Evolutionary conservation across 495 filamentous ascomycete genomes (phyloP).

Genomic region (Lentithecium fluviatile): DNA sequence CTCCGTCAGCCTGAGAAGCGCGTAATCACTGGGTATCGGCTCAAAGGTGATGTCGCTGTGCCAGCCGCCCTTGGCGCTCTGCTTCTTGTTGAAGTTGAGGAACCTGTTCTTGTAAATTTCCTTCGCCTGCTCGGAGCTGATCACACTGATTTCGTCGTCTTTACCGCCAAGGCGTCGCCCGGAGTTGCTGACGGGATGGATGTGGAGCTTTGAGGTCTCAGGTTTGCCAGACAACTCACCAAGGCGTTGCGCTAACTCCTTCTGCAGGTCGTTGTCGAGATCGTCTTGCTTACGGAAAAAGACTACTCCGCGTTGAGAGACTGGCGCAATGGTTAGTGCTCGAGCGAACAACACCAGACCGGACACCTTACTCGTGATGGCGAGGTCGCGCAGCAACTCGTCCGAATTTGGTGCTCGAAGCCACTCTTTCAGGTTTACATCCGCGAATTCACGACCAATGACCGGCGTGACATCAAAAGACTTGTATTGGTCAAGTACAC

Average conservation of each 20-base stretch:
- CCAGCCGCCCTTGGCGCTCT: conserved; percentile 36
- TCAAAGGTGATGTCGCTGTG: conserved; percentile 45
- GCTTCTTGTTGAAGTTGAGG: conserved; percentile 31
- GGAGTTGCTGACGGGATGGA: conserved; percentile 68
- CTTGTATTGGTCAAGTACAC: conserved; percentile 57
- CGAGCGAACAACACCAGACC: conserved; percentile 20
- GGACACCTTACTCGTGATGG: conserved; percentile 60
- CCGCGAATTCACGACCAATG: conserved; percentile 65
- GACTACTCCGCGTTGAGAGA: conserved; percentile 77
- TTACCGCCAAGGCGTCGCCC: conserved; percentile 57
- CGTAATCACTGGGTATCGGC: conserved; percentile 41
- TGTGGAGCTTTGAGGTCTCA: conserved; percentile 54
- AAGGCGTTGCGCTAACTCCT: conserved; percentile 64
- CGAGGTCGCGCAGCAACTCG: conserved; percentile 64
- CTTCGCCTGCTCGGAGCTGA: conserved; percentile 60
- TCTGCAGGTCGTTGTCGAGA: conserved; percentile 63
- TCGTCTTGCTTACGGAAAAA: conserved; percentile 76
- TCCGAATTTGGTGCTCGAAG: conserved; percentile 64
- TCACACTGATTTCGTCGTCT: conserved; percentile 73
- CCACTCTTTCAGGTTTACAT: conserved; percentile 59
- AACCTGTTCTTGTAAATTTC: conserved; percentile 39
- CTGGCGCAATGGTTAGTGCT: conserved; percentile 43
- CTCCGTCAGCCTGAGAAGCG: conserved; percentile 46
- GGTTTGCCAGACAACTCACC: conserved; percentile 59
- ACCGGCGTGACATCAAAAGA: conserved; percentile 65